These are phyloP conservation scores for Paxillus rubicundulus DNA, from an alignment of 768 basidiomycete genomes.

Conservation along the genomic window DNA sequence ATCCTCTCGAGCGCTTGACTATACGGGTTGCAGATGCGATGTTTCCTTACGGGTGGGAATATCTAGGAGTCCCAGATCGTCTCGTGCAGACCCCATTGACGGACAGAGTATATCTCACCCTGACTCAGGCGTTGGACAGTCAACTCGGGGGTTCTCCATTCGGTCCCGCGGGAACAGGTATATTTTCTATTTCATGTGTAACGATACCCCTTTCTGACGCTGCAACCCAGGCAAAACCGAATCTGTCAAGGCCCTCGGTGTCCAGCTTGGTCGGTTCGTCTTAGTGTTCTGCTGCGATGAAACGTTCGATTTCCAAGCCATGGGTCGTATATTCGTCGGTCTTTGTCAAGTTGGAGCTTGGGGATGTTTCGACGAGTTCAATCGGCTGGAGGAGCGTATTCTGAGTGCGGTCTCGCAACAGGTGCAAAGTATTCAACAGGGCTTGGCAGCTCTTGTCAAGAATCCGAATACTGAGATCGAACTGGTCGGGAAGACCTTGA, in stretches of 20 bases:
- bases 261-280: constrained; percentile 97
- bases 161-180: constrained; percentile 96
- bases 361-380: constrained; percentile 99
- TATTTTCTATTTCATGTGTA: constrained; percentile 11
- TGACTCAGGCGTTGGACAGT: constrained; percentile 92
- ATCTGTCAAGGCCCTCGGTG: constrained; percentile 97
- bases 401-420: constrained; percentile 98
- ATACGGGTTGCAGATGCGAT: constrained; percentile 87
- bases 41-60: constrained; percentile 99
- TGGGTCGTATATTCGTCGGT: constrained; percentile 99
- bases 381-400: constrained; percentile 96
- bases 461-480: constrained; percentile 92
- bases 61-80: constrained; percentile 93
- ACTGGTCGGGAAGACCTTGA: constrained; percentile 90
- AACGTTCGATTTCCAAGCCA: constrained; percentile 99
- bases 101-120: constrained; percentile 92
- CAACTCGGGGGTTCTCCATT: constrained; percentile 98
- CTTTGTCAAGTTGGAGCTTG: constrained; percentile 99
- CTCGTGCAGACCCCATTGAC: constrained; percentile 98
- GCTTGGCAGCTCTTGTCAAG: constrained; percentile 76
- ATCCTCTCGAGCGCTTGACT: constrained; percentile 75
- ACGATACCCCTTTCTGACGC: constrained; percentile 1
- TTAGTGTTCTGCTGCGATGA: constrained; percentile 99
- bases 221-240: constrained; percentile 83
- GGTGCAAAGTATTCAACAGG: constrained; percentile 97